Conservation (phyloP, 2,329 filamentous ascomycete genomes). For the Chaetomium sp. region DNA sequence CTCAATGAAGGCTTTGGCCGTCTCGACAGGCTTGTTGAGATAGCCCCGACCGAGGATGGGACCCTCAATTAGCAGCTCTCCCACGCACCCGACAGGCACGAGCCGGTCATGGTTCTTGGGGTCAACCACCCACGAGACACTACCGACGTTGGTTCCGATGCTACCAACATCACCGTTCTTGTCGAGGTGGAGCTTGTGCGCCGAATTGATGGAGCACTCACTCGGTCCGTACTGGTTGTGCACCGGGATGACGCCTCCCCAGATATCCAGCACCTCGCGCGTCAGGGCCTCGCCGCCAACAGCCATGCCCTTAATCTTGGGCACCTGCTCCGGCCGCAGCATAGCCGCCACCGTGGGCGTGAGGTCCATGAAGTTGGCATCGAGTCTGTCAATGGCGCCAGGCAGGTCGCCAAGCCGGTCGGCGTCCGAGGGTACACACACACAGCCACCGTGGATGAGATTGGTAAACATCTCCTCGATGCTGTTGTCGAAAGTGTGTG, state of each 20-base stretch:
- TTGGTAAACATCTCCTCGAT: slow-evolving; percentile 46
- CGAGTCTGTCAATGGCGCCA: slow-evolving; percentile 35
- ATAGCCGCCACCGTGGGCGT: slow-evolving; percentile 38
- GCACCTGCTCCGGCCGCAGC: slow-evolving; percentile 34
- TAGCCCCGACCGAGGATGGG: slow-evolving; percentile 54
- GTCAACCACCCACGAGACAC: slow-evolving; percentile 40
- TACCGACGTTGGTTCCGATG: slow-evolving; percentile 43
- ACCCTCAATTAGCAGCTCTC: slow-evolving; percentile 46
- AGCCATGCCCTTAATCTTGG: slow-evolving; percentile 34
- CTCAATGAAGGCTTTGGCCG: slow-evolving; percentile 48
- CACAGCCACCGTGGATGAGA: slow-evolving; percentile 44
- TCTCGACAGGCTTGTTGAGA: slow-evolving; percentile 49
- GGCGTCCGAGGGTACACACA: slow-evolving; percentile 46
- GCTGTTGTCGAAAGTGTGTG: slow-evolving; percentile 47
- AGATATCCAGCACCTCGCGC: slow-evolving; percentile 31
- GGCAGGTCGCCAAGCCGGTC: slow-evolving; percentile 44
- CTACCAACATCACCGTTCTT: slow-evolving; percentile 37
- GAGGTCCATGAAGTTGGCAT: slow-evolving; percentile 36
- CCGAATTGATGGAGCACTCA: slow-evolving; percentile 34
- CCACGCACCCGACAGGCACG: slow-evolving; percentile 39
- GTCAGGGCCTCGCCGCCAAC: slow-evolving; percentile 37
- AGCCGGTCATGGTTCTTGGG: slow-evolving; percentile 36
- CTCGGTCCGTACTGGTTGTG: slow-evolving; percentile 36
- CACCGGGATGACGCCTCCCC: slow-evolving; percentile 31
- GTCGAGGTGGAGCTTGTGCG: slow-evolving; percentile 16